Conservation (phyloP, 2,329 filamentous ascomycete genomes). For the Colletotrichum orbiculare region DNA sequence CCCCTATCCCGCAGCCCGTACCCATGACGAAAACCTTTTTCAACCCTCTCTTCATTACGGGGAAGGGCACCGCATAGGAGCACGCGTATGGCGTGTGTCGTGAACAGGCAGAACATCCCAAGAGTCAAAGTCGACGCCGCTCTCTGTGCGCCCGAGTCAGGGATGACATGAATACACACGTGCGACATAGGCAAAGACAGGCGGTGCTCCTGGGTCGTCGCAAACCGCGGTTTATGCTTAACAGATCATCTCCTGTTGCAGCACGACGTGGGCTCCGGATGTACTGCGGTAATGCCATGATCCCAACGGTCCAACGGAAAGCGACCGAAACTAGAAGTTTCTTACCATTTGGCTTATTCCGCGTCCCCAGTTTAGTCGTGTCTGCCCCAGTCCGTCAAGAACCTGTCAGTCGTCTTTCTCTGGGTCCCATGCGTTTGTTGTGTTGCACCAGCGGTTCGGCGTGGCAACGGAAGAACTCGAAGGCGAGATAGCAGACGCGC, state of each 20-base stretch:
- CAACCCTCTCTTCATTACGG: neutral
- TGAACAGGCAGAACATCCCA: too few relatives aligned
- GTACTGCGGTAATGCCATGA: too few relatives aligned
- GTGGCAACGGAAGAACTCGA: neutral
- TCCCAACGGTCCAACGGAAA: constrained; percentile 7
- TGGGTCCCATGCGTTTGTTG: neutral
- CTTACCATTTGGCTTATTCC: neutral
- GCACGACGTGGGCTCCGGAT: neutral
- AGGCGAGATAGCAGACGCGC: too few relatives aligned
- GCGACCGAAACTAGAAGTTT: constrained; percentile 28
- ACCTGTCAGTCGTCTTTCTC: neutral
- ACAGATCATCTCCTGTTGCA: constrained; percentile 29
- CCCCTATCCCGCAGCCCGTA: constrained; percentile 19
- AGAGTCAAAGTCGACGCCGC: too few relatives aligned
- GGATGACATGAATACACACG: too few relatives aligned
- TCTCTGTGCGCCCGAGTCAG: too few relatives aligned
- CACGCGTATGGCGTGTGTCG: too few relatives aligned
- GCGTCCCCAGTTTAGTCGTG: neutral
- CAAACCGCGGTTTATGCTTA: constrained; percentile 27
- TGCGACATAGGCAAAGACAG: neutral
- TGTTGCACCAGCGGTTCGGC: neutral
- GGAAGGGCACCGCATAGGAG: neutral
- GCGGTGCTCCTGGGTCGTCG: neutral
- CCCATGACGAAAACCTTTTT: neutral
- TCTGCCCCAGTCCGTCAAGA: too few relatives aligned